These are phyloP conservation scores for Boletus holoroseus DNA, from an alignment of 1,284 basidiomycete genomes.

Conservation along the genomic window DNA sequence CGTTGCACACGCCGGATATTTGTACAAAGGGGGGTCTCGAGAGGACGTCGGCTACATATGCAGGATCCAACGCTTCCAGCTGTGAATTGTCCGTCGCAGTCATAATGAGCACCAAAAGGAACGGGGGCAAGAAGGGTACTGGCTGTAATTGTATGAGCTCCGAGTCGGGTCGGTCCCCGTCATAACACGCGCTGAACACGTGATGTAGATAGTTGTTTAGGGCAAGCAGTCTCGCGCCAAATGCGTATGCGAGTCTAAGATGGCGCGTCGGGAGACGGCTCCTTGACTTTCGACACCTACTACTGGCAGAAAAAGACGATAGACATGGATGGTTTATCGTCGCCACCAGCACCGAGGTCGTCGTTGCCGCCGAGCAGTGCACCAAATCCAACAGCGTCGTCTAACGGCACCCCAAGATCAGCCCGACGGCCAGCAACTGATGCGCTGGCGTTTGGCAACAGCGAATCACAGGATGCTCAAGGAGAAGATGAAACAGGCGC, in stretches of 20 bases:
- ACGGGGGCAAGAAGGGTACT: neutral
- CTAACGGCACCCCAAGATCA: slow-evolving; percentile 37
- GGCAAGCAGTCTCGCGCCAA: slow-evolving; percentile 43
- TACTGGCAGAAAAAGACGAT: slow-evolving; percentile 26
- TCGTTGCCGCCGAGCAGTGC: slow-evolving; percentile 68
- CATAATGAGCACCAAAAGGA: slow-evolving; percentile 12
- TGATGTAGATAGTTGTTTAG: slow-evolving; percentile 30
- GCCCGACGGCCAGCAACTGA: slow-evolving; percentile 48
- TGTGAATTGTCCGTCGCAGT: slow-evolving; percentile 27
- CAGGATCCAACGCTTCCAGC: slow-evolving; percentile 59
- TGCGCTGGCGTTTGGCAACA: slow-evolving; percentile 58
- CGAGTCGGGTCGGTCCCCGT: neutral
- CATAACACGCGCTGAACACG: slow-evolving; percentile 18
- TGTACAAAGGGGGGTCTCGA: slow-evolving; percentile 62
- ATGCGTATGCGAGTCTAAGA: neutral
- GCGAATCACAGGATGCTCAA: slow-evolving; percentile 46
- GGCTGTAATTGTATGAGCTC: neutral
- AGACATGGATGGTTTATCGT: slow-evolving; percentile 40
- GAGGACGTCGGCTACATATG: slow-evolving; percentile 54
- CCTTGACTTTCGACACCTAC: slow-evolving; percentile 11
- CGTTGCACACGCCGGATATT: slow-evolving; percentile 65
- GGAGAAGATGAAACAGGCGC: slow-evolving; percentile 36
- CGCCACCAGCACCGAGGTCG: slow-evolving; percentile 39
- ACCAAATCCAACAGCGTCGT: slow-evolving; percentile 46
- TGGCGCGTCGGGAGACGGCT: slow-evolving; percentile 27